These are phyloP conservation scores for Pestalotiopsis sp. DNA, from an alignment of 2,329 filamentous ascomycete genomes.

Conservation along the genomic window DNA sequence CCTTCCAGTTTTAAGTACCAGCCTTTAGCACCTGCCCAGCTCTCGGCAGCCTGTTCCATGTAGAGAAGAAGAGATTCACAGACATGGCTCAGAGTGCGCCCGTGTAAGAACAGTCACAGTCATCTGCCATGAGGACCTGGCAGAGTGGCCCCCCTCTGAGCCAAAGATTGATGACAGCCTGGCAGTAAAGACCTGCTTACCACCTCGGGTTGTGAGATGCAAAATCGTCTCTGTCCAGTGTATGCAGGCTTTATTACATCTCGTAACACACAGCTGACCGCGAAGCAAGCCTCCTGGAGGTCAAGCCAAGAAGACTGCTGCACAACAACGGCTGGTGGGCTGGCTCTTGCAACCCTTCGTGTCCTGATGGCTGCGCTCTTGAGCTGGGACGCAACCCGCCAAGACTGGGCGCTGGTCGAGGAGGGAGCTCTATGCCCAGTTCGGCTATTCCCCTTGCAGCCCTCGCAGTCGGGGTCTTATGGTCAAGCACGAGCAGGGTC, in stretches of 20 bases:
- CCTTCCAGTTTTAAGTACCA: neutral
- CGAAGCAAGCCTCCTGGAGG: neutral
- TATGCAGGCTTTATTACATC: neutral
- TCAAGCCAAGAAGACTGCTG: neutral
- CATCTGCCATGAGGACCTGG: neutral
- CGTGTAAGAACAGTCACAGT: neutral
- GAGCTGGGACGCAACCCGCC: neutral
- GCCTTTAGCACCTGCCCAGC: constrained; percentile 3
- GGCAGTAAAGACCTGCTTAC: neutral
- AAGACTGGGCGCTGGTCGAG: neutral
- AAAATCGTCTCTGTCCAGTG: neutral
- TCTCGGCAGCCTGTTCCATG: neutral
- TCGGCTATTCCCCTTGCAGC: constrained; percentile 14
- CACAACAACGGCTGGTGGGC: neutral
- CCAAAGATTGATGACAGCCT: neutral
- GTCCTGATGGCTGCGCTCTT: neutral
- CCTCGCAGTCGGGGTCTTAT: neutral
- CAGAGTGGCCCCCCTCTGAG: neutral
- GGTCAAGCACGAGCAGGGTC: constrained; percentile 21
- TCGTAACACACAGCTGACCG: neutral
- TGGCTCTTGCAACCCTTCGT: neutral
- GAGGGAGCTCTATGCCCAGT: neutral
- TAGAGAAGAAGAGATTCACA: neutral
- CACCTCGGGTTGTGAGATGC: neutral
- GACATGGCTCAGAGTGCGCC: neutral